Conservation (phyloP, 2,329 filamentous ascomycete genomes). For the Neonectria sp. region DNA sequence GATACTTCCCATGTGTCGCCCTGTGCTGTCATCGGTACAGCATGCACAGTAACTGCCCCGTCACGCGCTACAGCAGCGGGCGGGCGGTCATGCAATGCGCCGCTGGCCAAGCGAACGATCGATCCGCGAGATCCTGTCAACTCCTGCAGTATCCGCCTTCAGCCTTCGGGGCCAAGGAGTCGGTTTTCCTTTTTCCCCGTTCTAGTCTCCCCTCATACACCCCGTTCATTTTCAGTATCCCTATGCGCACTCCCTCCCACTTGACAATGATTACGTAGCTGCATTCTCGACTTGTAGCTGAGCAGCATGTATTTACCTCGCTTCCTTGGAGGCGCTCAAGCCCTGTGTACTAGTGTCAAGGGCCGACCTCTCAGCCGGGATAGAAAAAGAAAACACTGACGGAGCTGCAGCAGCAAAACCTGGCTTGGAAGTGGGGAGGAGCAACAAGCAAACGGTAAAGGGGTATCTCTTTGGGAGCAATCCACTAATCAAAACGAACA, state of each 20-base stretch:
- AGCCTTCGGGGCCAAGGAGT: not conserved
- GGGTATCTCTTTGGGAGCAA: conserved; percentile 12
- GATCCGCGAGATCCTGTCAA: conserved; percentile 11
- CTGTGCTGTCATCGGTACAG: too few relatives aligned
- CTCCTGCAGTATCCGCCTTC: conserved; percentile 10
- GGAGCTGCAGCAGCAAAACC: conserved; percentile 1
- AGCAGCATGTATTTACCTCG: conserved; percentile 8
- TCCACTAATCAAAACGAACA: not conserved
- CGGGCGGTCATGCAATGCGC: conserved; percentile 11
- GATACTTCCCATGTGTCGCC: not conserved
- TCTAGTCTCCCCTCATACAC: not conserved
- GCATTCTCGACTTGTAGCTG: not conserved
- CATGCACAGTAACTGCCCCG: not conserved
- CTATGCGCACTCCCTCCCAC: too few relatives aligned
- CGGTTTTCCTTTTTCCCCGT: not conserved
- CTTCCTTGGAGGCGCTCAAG: conserved; percentile 9
- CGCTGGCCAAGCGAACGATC: not conserved
- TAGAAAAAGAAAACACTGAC: conserved; percentile 17
- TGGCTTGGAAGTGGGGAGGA: conserved; percentile 5
- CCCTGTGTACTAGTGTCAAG: conserved; percentile 8
- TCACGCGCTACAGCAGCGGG: conserved; percentile 12
- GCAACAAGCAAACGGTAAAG: not conserved
- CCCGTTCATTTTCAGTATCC: not conserved
- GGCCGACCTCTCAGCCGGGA: conserved; percentile 16
- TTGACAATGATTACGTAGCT: not conserved